Conservation (phyloP, 176 grass and related monocot species). For the Pontederia crassipes region DNA sequence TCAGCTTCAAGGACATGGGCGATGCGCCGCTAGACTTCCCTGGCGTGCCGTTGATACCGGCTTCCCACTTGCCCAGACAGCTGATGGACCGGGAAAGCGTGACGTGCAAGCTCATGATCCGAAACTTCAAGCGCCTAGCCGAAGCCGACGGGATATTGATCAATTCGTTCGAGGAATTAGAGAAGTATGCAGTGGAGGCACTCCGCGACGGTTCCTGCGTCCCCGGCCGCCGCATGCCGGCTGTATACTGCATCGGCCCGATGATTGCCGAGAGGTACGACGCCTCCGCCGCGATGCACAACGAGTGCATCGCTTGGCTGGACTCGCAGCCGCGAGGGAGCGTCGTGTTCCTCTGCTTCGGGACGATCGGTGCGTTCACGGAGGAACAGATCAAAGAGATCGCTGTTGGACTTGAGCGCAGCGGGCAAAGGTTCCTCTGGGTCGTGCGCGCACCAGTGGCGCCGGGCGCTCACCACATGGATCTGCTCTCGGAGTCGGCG, state of each 20-base stretch:
- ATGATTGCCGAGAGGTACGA: slow-evolving; percentile 26
- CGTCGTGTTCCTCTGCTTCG: slow-evolving; percentile 89
- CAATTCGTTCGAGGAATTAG: slow-evolving; percentile 64
- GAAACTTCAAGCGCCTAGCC: slow-evolving; percentile 2
- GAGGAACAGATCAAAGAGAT: slow-evolving; percentile 43
- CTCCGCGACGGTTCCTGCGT: slow-evolving; percentile 32
- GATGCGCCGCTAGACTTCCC: slow-evolving; percentile 24
- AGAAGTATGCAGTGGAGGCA: slow-evolving; percentile 31
- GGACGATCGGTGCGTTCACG: slow-evolving; percentile 48
- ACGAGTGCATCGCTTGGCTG: slow-evolving; percentile 56
- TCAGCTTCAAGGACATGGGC: slow-evolving; percentile 44
- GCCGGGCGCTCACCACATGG: not conserved
- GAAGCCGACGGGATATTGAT: slow-evolving; percentile 42
- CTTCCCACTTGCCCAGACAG: slow-evolving; percentile 29
- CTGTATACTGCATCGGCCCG: slow-evolving; percentile 52
- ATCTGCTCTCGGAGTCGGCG: slow-evolving; percentile 11
- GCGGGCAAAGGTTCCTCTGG: slow-evolving; percentile 56
- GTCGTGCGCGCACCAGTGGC: slow-evolving; percentile 27
- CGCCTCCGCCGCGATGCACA: slow-evolving; percentile 15
- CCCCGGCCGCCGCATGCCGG: slow-evolving; percentile 22
- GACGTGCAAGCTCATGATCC: not conserved
- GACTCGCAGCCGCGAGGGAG: slow-evolving; percentile 40
- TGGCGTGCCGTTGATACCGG: slow-evolving; percentile 36
- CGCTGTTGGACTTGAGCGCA: slow-evolving; percentile 43
- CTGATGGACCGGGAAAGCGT: slow-evolving; percentile 33